A percentile compares a stretch with the other conserved stretches of the same genome.
Conservation (phyloP, 768 basidiomycete genomes). For the Clathrus columnatus region DNA sequence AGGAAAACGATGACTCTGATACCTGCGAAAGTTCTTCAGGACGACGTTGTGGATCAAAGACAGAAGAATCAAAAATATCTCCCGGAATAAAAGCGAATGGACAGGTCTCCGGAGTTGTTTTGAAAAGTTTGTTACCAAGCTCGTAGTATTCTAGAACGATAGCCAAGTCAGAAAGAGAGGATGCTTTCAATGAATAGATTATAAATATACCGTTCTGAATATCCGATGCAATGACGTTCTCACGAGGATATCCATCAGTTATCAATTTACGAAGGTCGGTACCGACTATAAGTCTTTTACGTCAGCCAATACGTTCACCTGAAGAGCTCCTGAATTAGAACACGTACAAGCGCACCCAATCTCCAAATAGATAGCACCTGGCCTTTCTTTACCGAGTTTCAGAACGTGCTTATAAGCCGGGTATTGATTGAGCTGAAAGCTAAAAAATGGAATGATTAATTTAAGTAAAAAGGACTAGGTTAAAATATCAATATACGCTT, state of each 20-base stretch:
- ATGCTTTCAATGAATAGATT: neutral
- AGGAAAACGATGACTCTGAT: neutral
- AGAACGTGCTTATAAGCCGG: constrained; percentile 22
- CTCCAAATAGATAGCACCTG: constrained; percentile 33
- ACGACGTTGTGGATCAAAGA: neutral
- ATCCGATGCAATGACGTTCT: constrained; percentile 12
- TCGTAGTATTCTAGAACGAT: constrained; percentile 11
- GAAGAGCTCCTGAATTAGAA: neutral
- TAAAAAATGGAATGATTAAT: neutral
- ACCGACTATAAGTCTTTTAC: constrained; percentile 1
- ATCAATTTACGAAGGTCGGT: constrained; percentile 13
- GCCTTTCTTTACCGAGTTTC: constrained; percentile 27
- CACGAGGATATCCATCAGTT: constrained; percentile 10
- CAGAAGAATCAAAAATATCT: constrained; percentile 9
- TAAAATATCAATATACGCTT: neutral
- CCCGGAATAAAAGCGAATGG: constrained; percentile 11
- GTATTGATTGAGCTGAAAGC: constrained; percentile 11
- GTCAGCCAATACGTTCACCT: constrained; percentile 18
- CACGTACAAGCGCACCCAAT: constrained; percentile 37
- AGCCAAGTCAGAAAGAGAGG: neutral
- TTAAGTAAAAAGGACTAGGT: neutral
- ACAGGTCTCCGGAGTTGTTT: constrained; percentile 1
- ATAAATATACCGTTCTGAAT: constrained; percentile 6
- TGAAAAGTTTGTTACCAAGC: constrained; percentile 16
- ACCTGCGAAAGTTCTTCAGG: neutral